Evolutionary conservation across 2,329 filamentous ascomycete genomes (phyloP).

Genomic region (Fulvia fulva): DNA sequence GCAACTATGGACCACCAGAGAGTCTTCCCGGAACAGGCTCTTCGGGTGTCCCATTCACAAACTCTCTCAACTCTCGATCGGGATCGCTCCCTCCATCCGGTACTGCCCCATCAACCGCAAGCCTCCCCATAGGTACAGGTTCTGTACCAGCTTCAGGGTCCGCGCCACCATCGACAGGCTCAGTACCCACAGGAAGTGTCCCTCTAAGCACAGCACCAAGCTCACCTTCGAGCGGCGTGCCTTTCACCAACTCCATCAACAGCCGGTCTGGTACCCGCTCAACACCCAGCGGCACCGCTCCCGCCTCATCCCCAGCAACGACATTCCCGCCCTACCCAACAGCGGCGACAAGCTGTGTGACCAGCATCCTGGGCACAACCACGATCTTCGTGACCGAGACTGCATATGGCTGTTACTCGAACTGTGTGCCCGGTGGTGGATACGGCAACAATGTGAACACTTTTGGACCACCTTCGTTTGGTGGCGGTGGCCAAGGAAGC

Average conservation of each 20-base stretch:
- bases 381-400: constrained; percentile 24
- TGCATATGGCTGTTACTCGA: constrained; percentile 19
- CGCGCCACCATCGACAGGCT: constrained; percentile 1
- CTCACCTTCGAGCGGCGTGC: neutral
- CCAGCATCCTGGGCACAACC: constrained; percentile 21
- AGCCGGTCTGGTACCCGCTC: constrained; percentile 4
- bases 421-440: constrained; percentile 15
- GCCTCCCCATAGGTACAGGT: neutral
- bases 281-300: neutral
- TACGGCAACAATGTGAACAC: constrained; percentile 9
- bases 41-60: constrained; percentile 1
- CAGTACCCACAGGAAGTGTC: neutral
- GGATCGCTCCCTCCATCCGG: neutral
- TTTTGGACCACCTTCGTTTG: constrained; percentile 13
- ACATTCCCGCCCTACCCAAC: constrained; percentile 19
- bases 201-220: constrained; percentile 1
- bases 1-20: neutral
- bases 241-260: neutral
- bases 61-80: neutral
- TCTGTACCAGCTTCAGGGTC: neutral
- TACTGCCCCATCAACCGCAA: neutral
- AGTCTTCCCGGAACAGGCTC: neutral
- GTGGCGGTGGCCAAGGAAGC: neutral
- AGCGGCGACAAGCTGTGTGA: constrained; percentile 17
- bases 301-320: neutral